Evolutionary conservation across 305 asterid genomes (phyloP).

Genomic region (Nicotiana rustica): DNA sequence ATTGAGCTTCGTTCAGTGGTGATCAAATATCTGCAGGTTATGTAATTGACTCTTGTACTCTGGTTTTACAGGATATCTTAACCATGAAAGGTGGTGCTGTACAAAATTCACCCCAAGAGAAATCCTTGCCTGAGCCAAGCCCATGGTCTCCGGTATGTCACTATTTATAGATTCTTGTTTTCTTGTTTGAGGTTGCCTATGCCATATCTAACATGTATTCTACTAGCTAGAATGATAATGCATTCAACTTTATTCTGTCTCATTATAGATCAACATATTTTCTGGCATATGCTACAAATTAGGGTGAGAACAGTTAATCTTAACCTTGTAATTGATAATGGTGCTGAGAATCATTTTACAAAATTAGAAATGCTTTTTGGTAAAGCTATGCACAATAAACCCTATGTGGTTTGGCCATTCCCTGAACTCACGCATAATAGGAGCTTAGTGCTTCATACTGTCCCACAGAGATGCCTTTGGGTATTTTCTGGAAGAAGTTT

Average conservation of each 20-base stretch:
- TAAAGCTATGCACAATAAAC: not conserved
- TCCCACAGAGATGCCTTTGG: not conserved
- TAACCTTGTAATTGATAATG: not conserved
- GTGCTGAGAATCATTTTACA: not conserved
- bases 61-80: slow-evolving; percentile 71
- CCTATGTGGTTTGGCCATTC: slow-evolving; percentile 21
- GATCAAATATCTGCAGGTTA: not conserved
- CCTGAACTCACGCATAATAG: not conserved
- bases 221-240: slow-evolving; percentile 16
- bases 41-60: not conserved
- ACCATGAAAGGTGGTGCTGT: slow-evolving; percentile 87
- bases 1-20: not conserved
- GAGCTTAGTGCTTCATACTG: not conserved
- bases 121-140: slow-evolving; percentile 83
- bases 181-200: slow-evolving; percentile 23
- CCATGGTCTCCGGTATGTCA: slow-evolving; percentile 98
- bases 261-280: not conserved
- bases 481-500: not conserved
- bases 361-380: not conserved
- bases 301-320: not conserved
- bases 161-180: slow-evolving; percentile 22
- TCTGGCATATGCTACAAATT: not conserved
- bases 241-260: not conserved
- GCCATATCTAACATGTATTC: not conserved
- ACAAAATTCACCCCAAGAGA: slow-evolving; percentile 93